Evolutionary conservation across 345 rosid species (phyloP).

Genomic region (Noccaea bulbosa): DNA sequence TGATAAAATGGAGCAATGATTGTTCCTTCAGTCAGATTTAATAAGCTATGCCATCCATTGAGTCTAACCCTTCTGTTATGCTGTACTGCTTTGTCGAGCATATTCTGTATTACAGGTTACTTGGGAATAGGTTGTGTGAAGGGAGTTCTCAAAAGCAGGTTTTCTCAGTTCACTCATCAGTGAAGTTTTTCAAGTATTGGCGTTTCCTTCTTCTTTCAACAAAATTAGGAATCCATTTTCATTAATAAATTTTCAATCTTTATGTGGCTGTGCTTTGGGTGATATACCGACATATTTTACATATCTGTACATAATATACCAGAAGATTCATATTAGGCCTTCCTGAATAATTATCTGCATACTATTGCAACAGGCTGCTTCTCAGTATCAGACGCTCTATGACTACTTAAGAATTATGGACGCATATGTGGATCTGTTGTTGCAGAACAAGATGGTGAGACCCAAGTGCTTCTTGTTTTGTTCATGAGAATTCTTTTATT

Average conservation of each 20-base stretch:
- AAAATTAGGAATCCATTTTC: not conserved
- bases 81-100: conserved; percentile 42
- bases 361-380: conserved; percentile 53
- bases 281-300: not conserved
- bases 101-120: conserved; percentile 83
- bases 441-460: conserved; percentile 78
- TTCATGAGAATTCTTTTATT: conserved; percentile 12
- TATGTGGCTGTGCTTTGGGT: conserved; percentile 14
- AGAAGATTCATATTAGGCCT: conserved; percentile 17
- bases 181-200: conserved; percentile 66
- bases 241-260: conserved; percentile 15
- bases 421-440: conserved; percentile 75
- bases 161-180: conserved; percentile 49
- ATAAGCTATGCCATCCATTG: not conserved
- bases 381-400: conserved; percentile 60
- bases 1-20: conserved; percentile 74
- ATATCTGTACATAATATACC: conserved; percentile 3
- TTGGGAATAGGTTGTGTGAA: conserved; percentile 80
- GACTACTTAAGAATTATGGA: conserved; percentile 78
- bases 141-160: conserved; percentile 44
- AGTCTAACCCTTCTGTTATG: conserved; percentile 24
- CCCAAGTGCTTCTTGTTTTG: conserved; percentile 13
- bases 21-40: conserved; percentile 54
- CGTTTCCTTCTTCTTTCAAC: conserved; percentile 33
- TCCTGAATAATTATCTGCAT: conserved; percentile 5